Conservation (phyloP, 129 eudicot genomes). For the Helianthus annuus region DNA sequence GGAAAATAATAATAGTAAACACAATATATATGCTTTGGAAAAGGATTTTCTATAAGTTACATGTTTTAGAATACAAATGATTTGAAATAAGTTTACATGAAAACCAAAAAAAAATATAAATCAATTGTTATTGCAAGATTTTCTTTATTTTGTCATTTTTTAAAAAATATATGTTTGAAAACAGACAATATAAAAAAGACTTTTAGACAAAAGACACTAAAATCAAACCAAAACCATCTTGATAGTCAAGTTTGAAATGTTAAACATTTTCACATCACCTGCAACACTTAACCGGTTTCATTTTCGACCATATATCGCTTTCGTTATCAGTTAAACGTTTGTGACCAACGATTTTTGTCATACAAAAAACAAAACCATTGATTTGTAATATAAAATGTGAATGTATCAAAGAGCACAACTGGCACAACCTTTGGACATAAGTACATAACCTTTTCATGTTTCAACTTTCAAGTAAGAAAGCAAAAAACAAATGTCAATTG, state of each 20-base stretch:
- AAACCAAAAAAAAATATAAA: not conserved
- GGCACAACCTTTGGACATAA: not conserved
- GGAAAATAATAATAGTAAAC: no score
- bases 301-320: not conserved
- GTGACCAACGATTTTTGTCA: not conserved
- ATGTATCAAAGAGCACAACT: not conserved
- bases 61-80: no score
- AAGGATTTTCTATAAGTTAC: no score
- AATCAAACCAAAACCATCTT: not conserved
- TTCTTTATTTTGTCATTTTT: not conserved
- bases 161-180: not conserved
- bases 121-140: not conserved
- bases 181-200: not conserved
- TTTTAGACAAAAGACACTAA: not conserved
- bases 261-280: not conserved
- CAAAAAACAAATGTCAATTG: conserved; percentile 22
- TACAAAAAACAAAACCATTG: not conserved
- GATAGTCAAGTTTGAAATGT: conserved; percentile 14
- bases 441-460: not conserved
- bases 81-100: no score
- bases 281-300: conserved; percentile 10
- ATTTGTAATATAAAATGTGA: not conserved
- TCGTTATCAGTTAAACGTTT: not conserved
- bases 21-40: no score
- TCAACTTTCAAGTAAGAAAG: conserved; percentile 14